Base-by-base conservation (phyloP, 208 protist species). In the Naegleria fowleri region DNA sequence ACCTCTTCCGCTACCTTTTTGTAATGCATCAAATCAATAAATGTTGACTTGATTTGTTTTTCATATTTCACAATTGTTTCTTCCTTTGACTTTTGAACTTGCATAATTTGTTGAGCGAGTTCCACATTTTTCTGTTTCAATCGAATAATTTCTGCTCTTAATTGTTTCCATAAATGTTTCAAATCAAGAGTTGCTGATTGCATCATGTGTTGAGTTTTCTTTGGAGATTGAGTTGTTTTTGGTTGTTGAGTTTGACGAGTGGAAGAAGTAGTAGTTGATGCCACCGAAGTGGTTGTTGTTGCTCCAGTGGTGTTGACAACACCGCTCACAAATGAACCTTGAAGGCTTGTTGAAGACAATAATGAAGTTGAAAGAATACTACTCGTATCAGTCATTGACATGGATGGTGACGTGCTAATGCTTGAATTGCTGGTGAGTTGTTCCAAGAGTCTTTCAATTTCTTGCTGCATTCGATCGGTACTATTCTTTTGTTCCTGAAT, bases 121-220 rank as follows among this genome's bases (percentile, higher is more conserved):
- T 79, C 67, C 13, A 79, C 67, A 79, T 79, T 79, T 33, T 79
- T 79, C n/a, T 79, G 67, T 33, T 79, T 79, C 29, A 79, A 79
- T 79, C 67, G 19, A 36, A 79, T 33, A 36, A 79, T 79, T 79
- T 79, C 67, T 6, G 16, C 7, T 36, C 67, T 79, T 33, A 79
- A 33, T 33, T 79, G 67, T 33, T 79, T 79, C 67, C 67, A 79
- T 79, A 79, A 36, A 36, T 79, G 25, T 36, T 79, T 79, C 25
- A 79, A 33, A 33, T 79, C 67, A 29, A 67, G 11, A 29, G 55
- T 67, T 22, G 55, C 55, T 67, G 55, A 67, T 67, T 67, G 55
- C 13, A 67, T 67, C 11, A 67, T 15, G 22, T 67, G 55, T 15
- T 29, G 11, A 22, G 55, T 67, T 67, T 67, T 67, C 19, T 29